Percentiles rank a stretch among this genome's conserved stretches.
phyloP scores from a whole-genome alignment of 805 yeast species.

The Hermanozyma aechmeae region DNA sequence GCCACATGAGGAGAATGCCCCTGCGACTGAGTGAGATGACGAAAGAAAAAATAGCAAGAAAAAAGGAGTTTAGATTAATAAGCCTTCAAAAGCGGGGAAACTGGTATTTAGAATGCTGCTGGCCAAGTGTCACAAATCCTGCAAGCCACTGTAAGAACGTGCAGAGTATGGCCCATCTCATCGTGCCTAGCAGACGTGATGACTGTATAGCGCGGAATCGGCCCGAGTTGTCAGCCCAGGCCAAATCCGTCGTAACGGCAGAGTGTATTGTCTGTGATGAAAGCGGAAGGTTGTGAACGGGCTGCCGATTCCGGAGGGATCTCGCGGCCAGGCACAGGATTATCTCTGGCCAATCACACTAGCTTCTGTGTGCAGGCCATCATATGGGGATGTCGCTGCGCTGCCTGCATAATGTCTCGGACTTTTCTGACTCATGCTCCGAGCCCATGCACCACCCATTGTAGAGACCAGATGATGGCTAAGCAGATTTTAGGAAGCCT shows the following conservation, averaged over 20 bases:
- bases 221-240: conserved; percentile 1
- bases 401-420: conserved; percentile 4
- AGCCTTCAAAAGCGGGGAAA: not conserved
- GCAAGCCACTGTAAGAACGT: no score
- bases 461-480: no score
- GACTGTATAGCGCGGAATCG: no score
- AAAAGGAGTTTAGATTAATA: not conserved
- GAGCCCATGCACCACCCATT: no score
- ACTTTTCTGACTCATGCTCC: conserved; percentile 6
- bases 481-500: no score
- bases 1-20: no score
- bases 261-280: conserved; percentile 1
- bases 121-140: no score
- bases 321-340: not conserved
- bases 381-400: conserved; percentile 1
- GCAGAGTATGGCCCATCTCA: no score
- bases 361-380: not conserved
- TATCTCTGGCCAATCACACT: conserved; percentile 7
- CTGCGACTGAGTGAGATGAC: no score
- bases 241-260: not conserved
- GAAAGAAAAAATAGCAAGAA: conserved; percentile 1
- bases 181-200: no score
- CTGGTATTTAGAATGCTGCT: no score
- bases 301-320: not conserved
- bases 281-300: not conserved